Base-by-base conservation (phyloP, 768 basidiomycete species). In the Coprinopsis marcescibilis region DNA sequence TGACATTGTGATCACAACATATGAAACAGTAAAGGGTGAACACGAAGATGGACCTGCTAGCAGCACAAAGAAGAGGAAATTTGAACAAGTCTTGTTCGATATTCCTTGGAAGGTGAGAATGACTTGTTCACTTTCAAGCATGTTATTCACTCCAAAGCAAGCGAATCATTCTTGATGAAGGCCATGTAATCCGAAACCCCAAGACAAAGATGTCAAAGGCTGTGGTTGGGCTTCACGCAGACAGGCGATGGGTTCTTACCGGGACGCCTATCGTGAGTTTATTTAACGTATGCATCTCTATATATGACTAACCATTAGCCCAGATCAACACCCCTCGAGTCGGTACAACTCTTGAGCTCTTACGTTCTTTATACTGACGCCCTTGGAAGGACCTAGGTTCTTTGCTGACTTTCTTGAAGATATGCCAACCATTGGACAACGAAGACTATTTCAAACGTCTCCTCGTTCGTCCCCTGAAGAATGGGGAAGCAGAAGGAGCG, bases 141-240 rank as follows among this genome's bases (percentile, higher is more conserved):
- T 4, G 17, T 12, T 15, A 13, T 29, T 39, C 6, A 49, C 19
- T n/a, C 2, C 44, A 13, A 3, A 13, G 1, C 6, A 32, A 87
- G 82, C 72, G 93, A 48, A 61, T 94, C 33, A 78, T 95, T 17
- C 68, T 94, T 3, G 93, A 96, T 53, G 93, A 96, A 65, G 93
- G 89, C 0, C 93, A 96, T 58, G 81, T 60, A 20, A 84, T 96
- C 52, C 80, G 90, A 43, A 96, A 95, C 60, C 78, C 87, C 2
- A 85, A 75, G 61, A 90, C 92, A 0, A 89, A 92, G 68, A 89
- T 87, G 77, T 75, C 88, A 7, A 70, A 73, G 54, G 83, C 86
- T 0, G 79, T 82, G 1, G 80, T 71, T 48, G 77, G 62, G 14
- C 66, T 91, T 19, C 64, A 65, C 14, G 85, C 83, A 0, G 76